Percentiles rank a stretch among this genome's conserved stretches.
Conservation (phyloP, 768 basidiomycete genomes). For the Exsudoporus frostii region DNA sequence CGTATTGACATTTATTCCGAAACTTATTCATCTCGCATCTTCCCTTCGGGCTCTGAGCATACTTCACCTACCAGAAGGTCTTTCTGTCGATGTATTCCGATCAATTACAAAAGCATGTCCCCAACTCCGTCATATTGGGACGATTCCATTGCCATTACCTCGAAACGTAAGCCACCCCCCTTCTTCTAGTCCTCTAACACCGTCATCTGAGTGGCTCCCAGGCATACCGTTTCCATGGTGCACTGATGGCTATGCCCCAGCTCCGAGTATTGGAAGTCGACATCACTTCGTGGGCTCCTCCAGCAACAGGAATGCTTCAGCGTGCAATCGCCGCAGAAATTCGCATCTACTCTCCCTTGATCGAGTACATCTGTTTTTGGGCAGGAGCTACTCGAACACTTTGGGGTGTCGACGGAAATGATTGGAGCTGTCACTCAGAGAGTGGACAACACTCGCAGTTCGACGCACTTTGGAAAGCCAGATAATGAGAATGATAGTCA, state of each 20-base stretch:
- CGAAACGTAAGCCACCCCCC: slow-evolving; percentile 32
- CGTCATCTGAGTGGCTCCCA: slow-evolving; percentile 25
- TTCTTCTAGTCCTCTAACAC: slow-evolving; percentile 4
- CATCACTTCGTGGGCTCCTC: slow-evolving; percentile 34
- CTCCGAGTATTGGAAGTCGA: slow-evolving; percentile 39
- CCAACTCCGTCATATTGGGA: slow-evolving; percentile 37
- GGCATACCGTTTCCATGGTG: slow-evolving; percentile 33
- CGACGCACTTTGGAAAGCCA: slow-evolving; percentile 30
- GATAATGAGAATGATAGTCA: slow-evolving; percentile 14
- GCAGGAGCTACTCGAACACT: slow-evolving; percentile 25
- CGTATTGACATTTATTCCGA: slow-evolving; percentile 32
- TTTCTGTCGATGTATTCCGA: slow-evolving; percentile 29
- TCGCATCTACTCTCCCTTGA: slow-evolving; percentile 35
- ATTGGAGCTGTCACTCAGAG: slow-evolving; percentile 30
- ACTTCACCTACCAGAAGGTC: slow-evolving; percentile 33
- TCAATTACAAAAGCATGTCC: slow-evolving; percentile 34
- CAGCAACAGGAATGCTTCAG: slow-evolving; percentile 29
- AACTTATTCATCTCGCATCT: slow-evolving; percentile 26
- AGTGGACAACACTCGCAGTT: slow-evolving; percentile 24
- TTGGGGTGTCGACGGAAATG: slow-evolving; percentile 36
- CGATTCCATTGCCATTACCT: slow-evolving; percentile 35
- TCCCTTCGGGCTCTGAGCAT: slow-evolving; percentile 38
- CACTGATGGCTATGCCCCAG: slow-evolving; percentile 33
- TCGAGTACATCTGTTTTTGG: slow-evolving; percentile 37
- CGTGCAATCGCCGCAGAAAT: slow-evolving; percentile 39